Evolutionary conservation across 2,329 filamentous ascomycete species (phyloP), one percentile per base, ranked within the genome.

Genomic region (Ceratocystis cacaofunesta): DNA sequence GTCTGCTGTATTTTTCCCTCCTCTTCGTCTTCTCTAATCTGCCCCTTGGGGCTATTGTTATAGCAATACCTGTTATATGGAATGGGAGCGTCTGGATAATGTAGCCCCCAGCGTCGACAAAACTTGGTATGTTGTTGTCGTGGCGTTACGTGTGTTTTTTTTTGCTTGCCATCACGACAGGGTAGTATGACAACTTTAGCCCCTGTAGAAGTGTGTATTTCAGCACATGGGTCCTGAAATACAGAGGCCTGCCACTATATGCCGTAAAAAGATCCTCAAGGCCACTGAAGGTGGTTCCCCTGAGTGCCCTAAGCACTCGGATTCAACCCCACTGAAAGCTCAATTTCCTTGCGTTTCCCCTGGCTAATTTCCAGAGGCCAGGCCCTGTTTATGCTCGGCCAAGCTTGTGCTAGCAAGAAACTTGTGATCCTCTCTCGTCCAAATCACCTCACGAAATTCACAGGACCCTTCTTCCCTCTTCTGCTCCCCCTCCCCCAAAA

Each of bases 151-250:
- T 36, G 55, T 19, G 48, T 58, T 22, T 58, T 30, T 36, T 58
- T 28, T 36, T 58, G 25, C n/a, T 58, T 58, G 55, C 55, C 55
- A 58, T 58, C 55, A 58, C 55, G 7, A 58, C 55, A 30, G 52
- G 52, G 52, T 57, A 57, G 25, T 7, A 57, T 57, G 52, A 32
- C 30, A 41, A 36, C 55, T 58, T 58, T 32, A 58, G 28, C 30
- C 55, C 55, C 55, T 58, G 55, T 58, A 58, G 55, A 28, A 19
- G 55, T 3, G 8, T 3, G 2, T 5, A 7, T 58, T 58, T n/a
- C 55, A 58, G 28, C 28, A 30, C 55, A 4, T 2, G 7, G 7
- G 19, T 7, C 15, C 4, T 52, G 19, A 36, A 58, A 58, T 58
- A 58, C 28, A 58, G 55, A 19, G 30, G 28, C 3, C 28, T 1